Percentiles rank a stretch among this genome's conserved stretches.
phyloP scores from a whole-genome alignment of 768 basidiomycete species.

The Tephrocybe rancida region DNA sequence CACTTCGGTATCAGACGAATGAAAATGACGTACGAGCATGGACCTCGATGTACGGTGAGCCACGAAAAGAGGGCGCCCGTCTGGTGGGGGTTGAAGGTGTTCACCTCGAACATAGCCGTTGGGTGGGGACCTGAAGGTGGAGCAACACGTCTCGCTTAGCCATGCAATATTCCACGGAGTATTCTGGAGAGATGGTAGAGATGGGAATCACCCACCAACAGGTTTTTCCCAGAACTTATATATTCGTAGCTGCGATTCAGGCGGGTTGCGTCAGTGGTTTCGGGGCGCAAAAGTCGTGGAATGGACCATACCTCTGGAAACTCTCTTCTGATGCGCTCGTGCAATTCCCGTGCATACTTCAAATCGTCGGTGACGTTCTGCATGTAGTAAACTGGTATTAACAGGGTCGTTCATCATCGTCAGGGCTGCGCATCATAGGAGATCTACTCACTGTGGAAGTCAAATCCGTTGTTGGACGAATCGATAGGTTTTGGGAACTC shows the following conservation, averaged over 20 bases:
- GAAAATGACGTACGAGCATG: constrained; percentile 59
- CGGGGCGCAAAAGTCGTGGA: too few species aligned
- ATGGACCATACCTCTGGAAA: constrained; percentile 62
- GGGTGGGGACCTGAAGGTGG: constrained; percentile 58
- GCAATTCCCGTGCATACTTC: constrained; percentile 54
- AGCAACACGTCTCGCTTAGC: background rate
- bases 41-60: constrained; percentile 68
- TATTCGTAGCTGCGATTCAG: constrained; percentile 50
- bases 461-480: constrained; percentile 60
- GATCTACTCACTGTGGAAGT: constrained; percentile 64
- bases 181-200: background rate
- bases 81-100: constrained; percentile 67
- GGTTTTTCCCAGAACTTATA: constrained; percentile 65
- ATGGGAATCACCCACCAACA: constrained; percentile 44
- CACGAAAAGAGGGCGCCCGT: constrained; percentile 71
- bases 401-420: background rate
- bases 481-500: constrained; percentile 57
- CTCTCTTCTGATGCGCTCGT: constrained; percentile 61
- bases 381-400: constrained; percentile 58
- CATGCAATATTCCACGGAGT: background rate
- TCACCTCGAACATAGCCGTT: constrained; percentile 72
- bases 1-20: background rate
- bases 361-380: constrained; percentile 42
- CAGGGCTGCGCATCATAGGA: background rate
- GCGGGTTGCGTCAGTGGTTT: background rate